phyloP scores from a whole-genome alignment of 805 yeast species.

The Zygosaccharomyces siamensis region DNA sequence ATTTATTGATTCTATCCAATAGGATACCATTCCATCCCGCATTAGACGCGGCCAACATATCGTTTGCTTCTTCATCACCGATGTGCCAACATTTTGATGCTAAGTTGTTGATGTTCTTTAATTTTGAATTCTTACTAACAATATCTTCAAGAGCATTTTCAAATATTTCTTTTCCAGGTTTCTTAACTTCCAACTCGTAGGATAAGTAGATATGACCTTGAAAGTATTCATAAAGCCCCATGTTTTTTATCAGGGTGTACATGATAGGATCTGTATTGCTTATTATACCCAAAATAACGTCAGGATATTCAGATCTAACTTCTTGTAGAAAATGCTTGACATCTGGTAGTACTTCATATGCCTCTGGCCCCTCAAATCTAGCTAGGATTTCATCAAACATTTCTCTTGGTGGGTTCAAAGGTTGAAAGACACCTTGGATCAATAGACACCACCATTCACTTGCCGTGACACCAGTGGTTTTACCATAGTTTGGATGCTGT shows the following conservation, averaged over 20 bases:
- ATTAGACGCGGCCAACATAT: constrained; percentile 45
- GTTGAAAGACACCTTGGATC: constrained; percentile 41
- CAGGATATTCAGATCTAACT: constrained; percentile 31
- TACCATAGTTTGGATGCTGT: constrained; percentile 62
- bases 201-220: constrained; percentile 44
- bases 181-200: constrained; percentile 50
- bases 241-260: constrained; percentile 41
- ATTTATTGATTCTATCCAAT: constrained; percentile 42
- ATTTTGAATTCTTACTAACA: constrained; percentile 19
- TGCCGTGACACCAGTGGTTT: constrained; percentile 33
- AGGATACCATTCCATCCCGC: constrained; percentile 62
- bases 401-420: constrained; percentile 32
- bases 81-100: constrained; percentile 50
- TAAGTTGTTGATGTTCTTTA: constrained; percentile 19
- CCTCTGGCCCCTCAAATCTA: constrained; percentile 47
- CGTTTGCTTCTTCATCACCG: constrained; percentile 59
- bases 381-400: constrained; percentile 44
- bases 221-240: constrained; percentile 43
- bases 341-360: constrained; percentile 52
- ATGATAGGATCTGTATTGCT: constrained; percentile 62
- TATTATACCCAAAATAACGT: constrained; percentile 41
- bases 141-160: constrained; percentile 35
- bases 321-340: constrained; percentile 42
- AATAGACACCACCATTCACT: constrained; percentile 57
- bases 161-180: constrained; percentile 51